phyloP scores from a whole-genome alignment of 768 basidiomycete genomes.

The Plicaturopsis crispa region DNA sequence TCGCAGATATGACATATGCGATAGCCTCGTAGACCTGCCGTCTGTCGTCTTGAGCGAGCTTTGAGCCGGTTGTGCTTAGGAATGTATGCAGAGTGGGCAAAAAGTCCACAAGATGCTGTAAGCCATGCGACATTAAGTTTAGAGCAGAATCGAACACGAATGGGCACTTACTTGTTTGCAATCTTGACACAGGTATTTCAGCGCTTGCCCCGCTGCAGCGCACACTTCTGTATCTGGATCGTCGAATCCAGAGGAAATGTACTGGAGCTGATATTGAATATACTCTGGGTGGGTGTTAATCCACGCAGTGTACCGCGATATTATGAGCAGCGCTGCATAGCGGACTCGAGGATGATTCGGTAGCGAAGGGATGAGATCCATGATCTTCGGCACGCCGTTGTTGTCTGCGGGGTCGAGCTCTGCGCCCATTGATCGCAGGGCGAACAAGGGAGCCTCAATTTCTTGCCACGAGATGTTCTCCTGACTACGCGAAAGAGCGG shows the following conservation, averaged over 20 bases:
- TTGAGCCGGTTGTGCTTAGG: constrained; percentile 69
- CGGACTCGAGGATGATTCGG: constrained; percentile 88
- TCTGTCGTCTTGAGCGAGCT: constrained; percentile 80
- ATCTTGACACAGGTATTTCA: constrained; percentile 96
- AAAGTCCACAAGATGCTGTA: constrained; percentile 84
- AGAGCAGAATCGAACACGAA: not conserved
- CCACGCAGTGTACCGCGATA: constrained; percentile 97
- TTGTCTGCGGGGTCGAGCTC: constrained; percentile 81
- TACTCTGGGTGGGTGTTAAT: constrained; percentile 84
- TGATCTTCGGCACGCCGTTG: constrained; percentile 87
- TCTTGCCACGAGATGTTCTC: constrained; percentile 82
- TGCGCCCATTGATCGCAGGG: constrained; percentile 97
- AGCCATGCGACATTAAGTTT: constrained; percentile 2
- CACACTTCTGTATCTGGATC: constrained; percentile 73
- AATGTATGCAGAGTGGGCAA: constrained; percentile 89
- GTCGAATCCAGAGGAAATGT: constrained; percentile 89
- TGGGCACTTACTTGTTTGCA: constrained; percentile 65
- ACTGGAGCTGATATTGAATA: constrained; percentile 79
- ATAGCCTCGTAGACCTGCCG: constrained; percentile 94
- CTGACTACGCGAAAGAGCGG: constrained; percentile 56
- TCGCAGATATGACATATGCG: constrained; percentile 88
- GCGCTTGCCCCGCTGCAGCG: constrained; percentile 90
- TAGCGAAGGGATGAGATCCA: constrained; percentile 87
- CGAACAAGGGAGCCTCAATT: constrained; percentile 95
- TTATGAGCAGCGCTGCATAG: constrained; percentile 91